A percentile compares a stretch with the other conserved stretches of the same genome.
Evolutionary conservation across 106 monocot genomes (phyloP).

Genomic region (Narthecium ossifragum): DNA sequence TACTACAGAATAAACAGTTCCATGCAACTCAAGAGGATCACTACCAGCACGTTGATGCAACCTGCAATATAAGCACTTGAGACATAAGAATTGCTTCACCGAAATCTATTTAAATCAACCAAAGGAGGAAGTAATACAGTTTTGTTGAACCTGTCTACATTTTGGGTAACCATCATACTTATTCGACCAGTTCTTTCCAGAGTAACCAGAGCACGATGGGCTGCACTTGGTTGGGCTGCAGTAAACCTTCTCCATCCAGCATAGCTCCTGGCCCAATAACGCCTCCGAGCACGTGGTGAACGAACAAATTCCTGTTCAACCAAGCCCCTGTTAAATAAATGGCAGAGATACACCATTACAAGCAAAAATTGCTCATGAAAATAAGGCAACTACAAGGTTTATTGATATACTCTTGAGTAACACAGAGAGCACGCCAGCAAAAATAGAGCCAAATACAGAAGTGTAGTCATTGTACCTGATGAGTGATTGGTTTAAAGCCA

Average conservation of each 20-base stretch:
- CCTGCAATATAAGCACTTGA: constrained; percentile 24
- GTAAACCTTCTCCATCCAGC: constrained; percentile 98
- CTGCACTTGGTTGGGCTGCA: constrained; percentile 75
- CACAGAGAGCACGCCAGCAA: no score
- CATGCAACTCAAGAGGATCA: constrained; percentile 90
- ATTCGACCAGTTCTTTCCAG: constrained; percentile 83
- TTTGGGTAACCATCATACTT: constrained; percentile 84
- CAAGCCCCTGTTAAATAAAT: neutral
- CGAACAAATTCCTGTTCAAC: constrained; percentile 76
- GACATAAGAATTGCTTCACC: no score
- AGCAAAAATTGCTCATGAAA: no score
- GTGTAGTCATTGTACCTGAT: constrained; percentile 50
- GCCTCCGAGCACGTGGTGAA: constrained; percentile 56
- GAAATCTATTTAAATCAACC: no score
- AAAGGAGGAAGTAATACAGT: no score
- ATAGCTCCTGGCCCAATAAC: constrained; percentile 99
- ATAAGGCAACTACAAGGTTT: no score
- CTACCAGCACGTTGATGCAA: constrained; percentile 98
- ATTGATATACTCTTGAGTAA: no score
- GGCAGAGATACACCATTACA: neutral
- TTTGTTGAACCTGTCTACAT: constrained; percentile 98
- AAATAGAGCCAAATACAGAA: no score
- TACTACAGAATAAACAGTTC: constrained; percentile 79
- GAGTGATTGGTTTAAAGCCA: constrained; percentile 94
- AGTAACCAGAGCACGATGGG: constrained; percentile 59